phyloP scores from a whole-genome alignment of 306 rosid genomes.

The Betula pendula region DNA sequence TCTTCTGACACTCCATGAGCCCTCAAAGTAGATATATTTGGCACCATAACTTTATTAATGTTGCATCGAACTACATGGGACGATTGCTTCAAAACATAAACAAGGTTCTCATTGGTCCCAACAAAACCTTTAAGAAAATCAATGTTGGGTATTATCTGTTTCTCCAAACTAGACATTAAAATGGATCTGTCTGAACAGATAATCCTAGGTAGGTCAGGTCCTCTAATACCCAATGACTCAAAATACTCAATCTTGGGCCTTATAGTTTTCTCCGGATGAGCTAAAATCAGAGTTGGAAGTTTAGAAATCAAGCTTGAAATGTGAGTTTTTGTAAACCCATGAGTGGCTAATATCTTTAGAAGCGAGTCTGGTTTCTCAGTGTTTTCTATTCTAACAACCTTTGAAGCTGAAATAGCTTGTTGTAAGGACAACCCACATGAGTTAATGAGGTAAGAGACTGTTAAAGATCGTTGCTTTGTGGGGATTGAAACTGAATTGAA shows the following conservation, averaged over 20 bases:
- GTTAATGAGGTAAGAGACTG: background rate
- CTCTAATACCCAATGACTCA: background rate
- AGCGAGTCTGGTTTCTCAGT: background rate
- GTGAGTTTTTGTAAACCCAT: background rate
- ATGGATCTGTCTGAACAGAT: background rate
- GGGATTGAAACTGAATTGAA: background rate
- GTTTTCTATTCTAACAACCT: background rate
- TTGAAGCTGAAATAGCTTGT: background rate
- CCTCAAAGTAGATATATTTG: background rate
- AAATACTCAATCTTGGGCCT: constrained; percentile 4
- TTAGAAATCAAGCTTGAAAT: background rate
- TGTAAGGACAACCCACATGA: background rate
- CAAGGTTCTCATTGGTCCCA: background rate
- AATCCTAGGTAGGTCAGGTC: constrained; percentile 1
- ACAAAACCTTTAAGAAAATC: background rate
- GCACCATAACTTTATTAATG: background rate
- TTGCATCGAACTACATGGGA: background rate
- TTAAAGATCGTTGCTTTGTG: background rate
- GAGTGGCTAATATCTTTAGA: background rate
- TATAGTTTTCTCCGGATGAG: background rate
- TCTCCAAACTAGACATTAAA: background rate
- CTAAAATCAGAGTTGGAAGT: constrained; percentile 1
- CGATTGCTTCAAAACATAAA: background rate
- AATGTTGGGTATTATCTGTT: background rate
- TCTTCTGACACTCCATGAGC: constrained; percentile 3